phyloP scores from a whole-genome alignment of 345 rosid species.

The Citrus maxima region DNA sequence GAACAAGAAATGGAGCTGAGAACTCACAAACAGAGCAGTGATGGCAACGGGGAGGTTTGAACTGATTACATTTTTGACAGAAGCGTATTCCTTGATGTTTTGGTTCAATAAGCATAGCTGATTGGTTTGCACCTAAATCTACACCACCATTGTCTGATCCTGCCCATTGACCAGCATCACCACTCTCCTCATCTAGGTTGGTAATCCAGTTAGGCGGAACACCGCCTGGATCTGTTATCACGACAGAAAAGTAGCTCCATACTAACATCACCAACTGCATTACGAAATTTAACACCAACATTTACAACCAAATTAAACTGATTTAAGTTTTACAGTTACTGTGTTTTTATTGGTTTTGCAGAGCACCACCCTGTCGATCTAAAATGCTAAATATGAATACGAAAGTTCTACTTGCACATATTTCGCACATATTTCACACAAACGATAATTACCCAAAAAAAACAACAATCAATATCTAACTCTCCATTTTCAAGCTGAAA shows the following conservation, averaged over 20 bases:
- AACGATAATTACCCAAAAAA: neutral
- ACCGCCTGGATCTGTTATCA: constrained; percentile 80
- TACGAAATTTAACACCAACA: neutral
- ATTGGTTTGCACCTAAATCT: constrained; percentile 19
- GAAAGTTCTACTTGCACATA: neutral
- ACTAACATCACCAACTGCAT: constrained; percentile 67
- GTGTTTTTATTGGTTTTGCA: neutral
- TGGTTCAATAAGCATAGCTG: constrained; percentile 23
- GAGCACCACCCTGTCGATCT: neutral
- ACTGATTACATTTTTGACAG: constrained; percentile 68
- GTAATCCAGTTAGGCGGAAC: constrained; percentile 72
- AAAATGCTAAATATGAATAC: neutral
- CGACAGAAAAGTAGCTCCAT: constrained; percentile 77
- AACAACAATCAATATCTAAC: neutral
- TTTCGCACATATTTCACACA: neutral
- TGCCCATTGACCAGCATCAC: constrained; percentile 34
- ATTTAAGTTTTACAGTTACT: constrained; percentile 5
- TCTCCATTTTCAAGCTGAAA: neutral
- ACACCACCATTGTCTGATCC: constrained; percentile 16
- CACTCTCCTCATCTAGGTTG: constrained; percentile 55
- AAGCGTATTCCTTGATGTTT: constrained; percentile 38
- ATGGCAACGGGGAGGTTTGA: constrained; percentile 73
- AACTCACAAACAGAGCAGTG: constrained; percentile 86
- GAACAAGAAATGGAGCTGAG: neutral
- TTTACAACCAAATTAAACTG: neutral